Evolutionary conservation across 495 filamentous ascomycete species (phyloP).

Genomic region (Aspergillus incahuasiensis): DNA sequence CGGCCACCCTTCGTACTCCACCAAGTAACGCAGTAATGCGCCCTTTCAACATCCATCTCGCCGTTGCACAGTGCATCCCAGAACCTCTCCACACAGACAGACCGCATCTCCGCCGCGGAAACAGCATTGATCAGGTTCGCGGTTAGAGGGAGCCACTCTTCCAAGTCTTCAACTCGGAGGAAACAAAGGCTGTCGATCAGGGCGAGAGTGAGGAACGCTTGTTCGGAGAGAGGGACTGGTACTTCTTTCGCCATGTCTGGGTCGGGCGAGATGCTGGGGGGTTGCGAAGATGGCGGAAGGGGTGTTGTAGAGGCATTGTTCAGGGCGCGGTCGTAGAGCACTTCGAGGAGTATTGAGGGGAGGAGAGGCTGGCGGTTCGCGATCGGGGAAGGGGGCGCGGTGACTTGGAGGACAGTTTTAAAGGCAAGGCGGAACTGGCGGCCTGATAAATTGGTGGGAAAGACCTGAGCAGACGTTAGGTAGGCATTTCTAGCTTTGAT

Average conservation of each 20-base stretch:
- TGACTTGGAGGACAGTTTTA: slow-evolving; percentile 80
- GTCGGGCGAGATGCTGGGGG: slow-evolving; percentile 23
- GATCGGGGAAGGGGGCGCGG: slow-evolving; percentile 74
- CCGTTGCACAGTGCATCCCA: slow-evolving; percentile 81
- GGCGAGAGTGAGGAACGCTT: slow-evolving; percentile 72
- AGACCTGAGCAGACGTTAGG: slow-evolving; percentile 45
- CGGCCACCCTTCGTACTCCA: slow-evolving; percentile 72
- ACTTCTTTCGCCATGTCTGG: slow-evolving; percentile 27
- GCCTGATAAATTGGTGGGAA: slow-evolving; percentile 75
- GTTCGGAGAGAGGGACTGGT: slow-evolving; percentile 61
- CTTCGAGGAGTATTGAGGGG: slow-evolving; percentile 73
- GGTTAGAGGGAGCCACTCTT: slow-evolving; percentile 71
- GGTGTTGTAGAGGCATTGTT: slow-evolving; percentile 47
- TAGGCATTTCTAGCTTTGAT: not conserved
- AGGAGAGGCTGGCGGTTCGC: slow-evolving; percentile 68
- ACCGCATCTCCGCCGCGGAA: slow-evolving; percentile 55
- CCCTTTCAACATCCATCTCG: slow-evolving; percentile 88
- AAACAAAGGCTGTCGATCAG: slow-evolving; percentile 79
- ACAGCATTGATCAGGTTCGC: slow-evolving; percentile 65
- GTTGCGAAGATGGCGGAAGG: slow-evolving; percentile 35
- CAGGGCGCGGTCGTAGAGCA: slow-evolving; percentile 65
- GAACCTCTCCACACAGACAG: slow-evolving; percentile 66
- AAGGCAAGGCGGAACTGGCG: slow-evolving; percentile 93
- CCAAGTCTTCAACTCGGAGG: slow-evolving; percentile 62
- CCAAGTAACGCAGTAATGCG: slow-evolving; percentile 79